A percentile compares a stretch with the other conserved stretches of the same genome.
phyloP scores from a whole-genome alignment of 2,329 filamentous ascomycete genomes.

The Paraphaeosphaeria minitans region DNA sequence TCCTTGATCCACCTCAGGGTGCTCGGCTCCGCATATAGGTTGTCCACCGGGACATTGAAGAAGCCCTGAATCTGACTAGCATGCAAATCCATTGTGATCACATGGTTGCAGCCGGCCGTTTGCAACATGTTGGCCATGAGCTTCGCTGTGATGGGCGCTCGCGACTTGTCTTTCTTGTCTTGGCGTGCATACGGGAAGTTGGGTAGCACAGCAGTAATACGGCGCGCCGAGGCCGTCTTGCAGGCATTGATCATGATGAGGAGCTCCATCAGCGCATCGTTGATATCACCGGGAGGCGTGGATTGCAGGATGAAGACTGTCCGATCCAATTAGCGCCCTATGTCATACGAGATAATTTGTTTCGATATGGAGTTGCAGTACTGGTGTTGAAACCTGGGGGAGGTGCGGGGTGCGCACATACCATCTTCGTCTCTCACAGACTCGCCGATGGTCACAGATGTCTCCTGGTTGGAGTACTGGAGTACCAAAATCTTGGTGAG shows the following conservation, averaged over 20 bases:
- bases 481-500: conserved; percentile 79
- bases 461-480: conserved; percentile 87
- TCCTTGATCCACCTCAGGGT: conserved; percentile 90
- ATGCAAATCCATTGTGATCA: conserved; percentile 96
- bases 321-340: conserved; percentile 25
- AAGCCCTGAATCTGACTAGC: conserved; percentile 95
- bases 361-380: neutral
- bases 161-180: conserved; percentile 96
- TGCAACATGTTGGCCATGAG: conserved; percentile 98
- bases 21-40: conserved; percentile 92
- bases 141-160: conserved; percentile 95
- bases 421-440: conserved; percentile 95
- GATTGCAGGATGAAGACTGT: conserved; percentile 94
- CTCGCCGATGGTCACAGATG: conserved; percentile 91
- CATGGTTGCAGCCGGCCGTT: conserved; percentile 88
- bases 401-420: conserved; percentile 46
- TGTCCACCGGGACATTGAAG: conserved; percentile 81
- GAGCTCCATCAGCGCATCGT: conserved; percentile 97
- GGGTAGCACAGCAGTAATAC: conserved; percentile 93
- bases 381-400: neutral
- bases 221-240: conserved; percentile 80
- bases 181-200: conserved; percentile 97
- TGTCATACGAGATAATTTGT: neutral
- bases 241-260: conserved; percentile 98
- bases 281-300: conserved; percentile 93